Base-by-base conservation (phyloP, 768 basidiomycete species). In the Pleurotus tuoliensis region DNA sequence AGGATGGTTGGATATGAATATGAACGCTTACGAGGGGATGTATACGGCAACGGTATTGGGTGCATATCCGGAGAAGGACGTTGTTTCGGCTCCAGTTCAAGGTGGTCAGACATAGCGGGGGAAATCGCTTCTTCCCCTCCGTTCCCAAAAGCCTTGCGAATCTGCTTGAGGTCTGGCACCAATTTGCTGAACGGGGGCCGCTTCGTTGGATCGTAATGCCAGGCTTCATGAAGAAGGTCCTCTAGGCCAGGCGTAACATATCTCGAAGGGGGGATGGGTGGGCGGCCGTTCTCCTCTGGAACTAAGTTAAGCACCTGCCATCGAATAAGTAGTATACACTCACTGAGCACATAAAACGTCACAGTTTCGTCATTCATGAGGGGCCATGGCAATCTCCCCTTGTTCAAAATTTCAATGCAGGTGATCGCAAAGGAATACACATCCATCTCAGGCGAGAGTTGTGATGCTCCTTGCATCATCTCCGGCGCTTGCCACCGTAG, bases 401-500 rank as follows among this genome's bases (percentile, higher is more conserved):
- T 81, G 0, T 79, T 76, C 24, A 87, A 68, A 52, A 88, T 80
- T 65, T 88, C 87, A 5, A 83, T 69, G 56, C 85, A 88, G 43
- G 76, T 75, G 54, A 90, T 83, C 0, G 83, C 82, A 63, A 81
- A 92, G 1, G 87, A 80, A 53, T 88, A 92, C 4, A 89, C 80
- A 63, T 90, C 88, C 48, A 78, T 79, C 34, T 81, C 76, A 2
- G 73, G 67, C 0, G 84, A 88, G 44, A 83, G 66, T 87, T 69
- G 64, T 89, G 87, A 0, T 88, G 89, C 3, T 84, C 82, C 60
- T 82, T 82, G 54, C 58, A 61, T 54, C 24, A 88, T 69, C 64
- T 90, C 87, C 0, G 89, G 89, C 2, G 87, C 81, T 59, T 82
- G 82, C 88, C 89, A 92, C 34, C 86, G 76, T 47, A 87, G 65